These are phyloP conservation scores for Eucalyptus shirleyi DNA, from an alignment of 345 rosid species.

Conservation along the genomic window DNA sequence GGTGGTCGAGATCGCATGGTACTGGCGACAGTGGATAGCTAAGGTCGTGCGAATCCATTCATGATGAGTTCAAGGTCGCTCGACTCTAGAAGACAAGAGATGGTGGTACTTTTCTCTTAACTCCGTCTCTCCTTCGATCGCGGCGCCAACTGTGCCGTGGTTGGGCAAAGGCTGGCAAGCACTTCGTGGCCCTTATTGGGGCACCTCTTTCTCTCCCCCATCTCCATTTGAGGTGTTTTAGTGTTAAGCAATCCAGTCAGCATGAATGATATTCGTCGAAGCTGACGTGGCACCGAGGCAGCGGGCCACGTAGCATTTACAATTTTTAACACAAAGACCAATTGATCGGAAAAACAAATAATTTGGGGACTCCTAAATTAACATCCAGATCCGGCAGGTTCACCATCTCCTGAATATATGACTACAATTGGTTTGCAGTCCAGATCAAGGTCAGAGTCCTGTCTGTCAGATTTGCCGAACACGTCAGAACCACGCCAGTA, in stretches of 20 bases:
- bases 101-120: not conserved
- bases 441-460: not conserved
- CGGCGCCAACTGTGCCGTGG: not conserved
- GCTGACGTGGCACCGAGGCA: not conserved
- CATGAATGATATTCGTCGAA: not conserved
- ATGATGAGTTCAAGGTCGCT: not conserved
- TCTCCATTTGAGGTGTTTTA: not conserved
- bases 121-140: not conserved
- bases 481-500: not conserved
- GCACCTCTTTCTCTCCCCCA: not conserved
- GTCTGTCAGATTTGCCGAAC: not conserved
- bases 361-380: not conserved
- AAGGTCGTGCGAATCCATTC: not conserved
- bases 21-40: fast-evolving
- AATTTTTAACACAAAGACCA: not conserved
- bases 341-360: not conserved
- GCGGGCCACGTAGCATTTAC: not conserved
- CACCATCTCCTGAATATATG: not conserved
- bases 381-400: not conserved
- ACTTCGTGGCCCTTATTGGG: not conserved
- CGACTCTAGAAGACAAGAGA: not conserved
- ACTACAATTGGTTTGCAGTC: not conserved
- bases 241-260: not conserved
- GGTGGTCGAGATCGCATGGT: too few relatives aligned
- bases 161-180: not conserved